Evolutionary conservation across 2,329 filamentous ascomycete species (phyloP), one percentile per base, ranked within the genome.

Genomic region (Alternaria novae-zelandiae): DNA sequence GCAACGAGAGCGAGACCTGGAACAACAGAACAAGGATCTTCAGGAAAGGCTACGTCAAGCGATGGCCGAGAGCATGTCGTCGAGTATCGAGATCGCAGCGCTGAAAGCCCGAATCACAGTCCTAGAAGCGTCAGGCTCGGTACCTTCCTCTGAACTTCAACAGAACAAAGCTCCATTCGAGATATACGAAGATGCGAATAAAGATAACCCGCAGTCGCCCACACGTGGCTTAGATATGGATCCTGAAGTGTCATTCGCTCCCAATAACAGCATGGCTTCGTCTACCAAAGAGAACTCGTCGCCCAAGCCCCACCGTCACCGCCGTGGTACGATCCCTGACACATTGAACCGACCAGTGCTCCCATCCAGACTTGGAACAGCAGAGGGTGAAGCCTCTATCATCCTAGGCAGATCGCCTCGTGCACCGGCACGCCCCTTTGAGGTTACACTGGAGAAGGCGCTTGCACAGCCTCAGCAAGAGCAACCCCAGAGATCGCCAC

Each of bases 1-100:
- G 28, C 80, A 84, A 57, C 88, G 93, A 82, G 91, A 94, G 75
- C 83, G 86, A 2, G 85, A 90, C 59, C 82, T 92, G 63, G 86
- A 89, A 57, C 83, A 85, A 6, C 85, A 89, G 63, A 85, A 90
- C 68, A 81, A 81, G 58, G 81, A 82, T 12, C 77, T 79, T 17
- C 78, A 82, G 50, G 78, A 81, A 57, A 70, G 71, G 36, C 60
- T 81, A 43, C 76, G 75, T 36, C 67, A 74, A 54, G 72, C 74
- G 9, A 71, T 79, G 70, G 71, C 71, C 9, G 79, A 80, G 53
- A 78, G 76, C 32, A 57, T 65, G 10, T 73, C 72, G 12, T 69
- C 73, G 10, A 77, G 69, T 28, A 72, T 77, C 41, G 78, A 81
- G 56, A 74, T 78, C 11, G 71, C 78, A 12, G 70, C 69, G 4